phyloP scores from a whole-genome alignment of 345 rosid genomes.

The Ceriops tagal region DNA sequence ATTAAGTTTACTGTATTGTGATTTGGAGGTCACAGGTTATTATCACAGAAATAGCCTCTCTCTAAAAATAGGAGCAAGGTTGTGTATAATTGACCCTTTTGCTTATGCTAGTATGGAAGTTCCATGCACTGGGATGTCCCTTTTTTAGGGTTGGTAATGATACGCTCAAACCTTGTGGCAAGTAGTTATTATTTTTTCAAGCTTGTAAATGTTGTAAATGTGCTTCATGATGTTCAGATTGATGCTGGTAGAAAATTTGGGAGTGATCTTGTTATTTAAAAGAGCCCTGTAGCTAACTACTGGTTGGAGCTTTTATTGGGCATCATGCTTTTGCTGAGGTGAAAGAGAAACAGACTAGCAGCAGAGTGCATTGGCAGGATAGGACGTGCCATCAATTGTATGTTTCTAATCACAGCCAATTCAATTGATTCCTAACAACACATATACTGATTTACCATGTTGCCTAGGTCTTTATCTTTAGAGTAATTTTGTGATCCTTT shows the following conservation, averaged over 20 bases:
- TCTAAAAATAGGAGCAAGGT: too few relatives aligned
- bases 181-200: neutral
- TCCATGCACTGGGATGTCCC: too few relatives aligned
- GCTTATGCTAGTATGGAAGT: too few relatives aligned
- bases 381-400: constrained; percentile 23
- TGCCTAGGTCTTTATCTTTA: too few relatives aligned
- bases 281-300: constrained; percentile 9
- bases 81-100: too few relatives aligned
- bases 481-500: too few relatives aligned
- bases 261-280: neutral
- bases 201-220: constrained; percentile 3
- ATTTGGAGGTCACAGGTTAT: too few relatives aligned
- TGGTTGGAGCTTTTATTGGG: constrained; percentile 15
- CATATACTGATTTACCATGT: too few relatives aligned
- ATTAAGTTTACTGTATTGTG: too few relatives aligned
- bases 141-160: too few relatives aligned
- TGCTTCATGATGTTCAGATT: constrained; percentile 19
- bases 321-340: neutral
- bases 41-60: too few relatives aligned
- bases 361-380: constrained; percentile 19
- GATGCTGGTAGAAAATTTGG: constrained; percentile 18
- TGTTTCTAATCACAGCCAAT: constrained; percentile 22
- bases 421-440: neutral
- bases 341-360: constrained; percentile 12
- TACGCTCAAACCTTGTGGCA: neutral